These are phyloP conservation scores for Mycena floridula DNA, from an alignment of 768 basidiomycete species.

Conservation along the genomic window DNA sequence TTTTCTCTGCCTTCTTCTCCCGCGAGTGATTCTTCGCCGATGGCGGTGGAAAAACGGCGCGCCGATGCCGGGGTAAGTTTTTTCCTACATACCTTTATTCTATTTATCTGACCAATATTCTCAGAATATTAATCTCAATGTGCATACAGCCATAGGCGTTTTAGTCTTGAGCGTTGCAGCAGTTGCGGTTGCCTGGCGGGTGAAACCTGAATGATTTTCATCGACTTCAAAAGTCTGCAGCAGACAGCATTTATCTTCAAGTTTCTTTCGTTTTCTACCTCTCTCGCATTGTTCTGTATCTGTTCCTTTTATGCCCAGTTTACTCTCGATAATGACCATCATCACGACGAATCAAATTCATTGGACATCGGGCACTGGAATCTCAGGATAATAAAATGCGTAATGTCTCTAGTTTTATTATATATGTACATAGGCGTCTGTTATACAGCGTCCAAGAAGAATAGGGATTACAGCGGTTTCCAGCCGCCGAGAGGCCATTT, in stretches of 20 bases:
- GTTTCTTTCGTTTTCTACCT: neutral
- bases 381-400: neutral
- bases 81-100: too few relatives aligned
- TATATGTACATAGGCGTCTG: too few relatives aligned
- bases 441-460: neutral
- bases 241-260: neutral
- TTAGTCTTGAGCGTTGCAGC: slow-evolving; percentile 63
- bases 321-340: neutral
- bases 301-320: neutral
- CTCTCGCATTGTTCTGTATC: neutral
- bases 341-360: too few relatives aligned
- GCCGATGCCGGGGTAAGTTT: too few relatives aligned
- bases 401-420: neutral
- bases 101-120: too few relatives aligned
- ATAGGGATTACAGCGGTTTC: slow-evolving; percentile 27
- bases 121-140: slow-evolving; percentile 25
- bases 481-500: slow-evolving; percentile 60
- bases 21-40: neutral
- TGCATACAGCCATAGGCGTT: slow-evolving; percentile 58
- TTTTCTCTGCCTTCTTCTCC: neutral
- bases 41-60: neutral
- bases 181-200: slow-evolving; percentile 68
- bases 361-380: too few relatives aligned
- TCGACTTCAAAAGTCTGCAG: neutral
- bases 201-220: slow-evolving; percentile 26